phyloP scores from a whole-genome alignment of 2,329 filamentous ascomycete species.

The Venturia pyrina region DNA sequence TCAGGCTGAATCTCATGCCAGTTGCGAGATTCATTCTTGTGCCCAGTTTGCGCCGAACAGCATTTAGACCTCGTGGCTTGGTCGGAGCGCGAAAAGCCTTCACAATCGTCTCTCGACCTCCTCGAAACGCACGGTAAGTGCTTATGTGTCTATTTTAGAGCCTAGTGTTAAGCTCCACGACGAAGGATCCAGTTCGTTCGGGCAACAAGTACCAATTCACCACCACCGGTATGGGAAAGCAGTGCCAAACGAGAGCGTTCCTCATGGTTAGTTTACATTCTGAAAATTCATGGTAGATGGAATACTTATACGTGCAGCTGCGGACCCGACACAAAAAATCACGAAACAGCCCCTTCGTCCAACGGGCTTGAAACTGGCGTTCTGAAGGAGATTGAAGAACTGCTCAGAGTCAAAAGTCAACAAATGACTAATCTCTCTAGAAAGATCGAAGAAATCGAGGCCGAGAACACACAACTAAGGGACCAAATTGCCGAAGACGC shows the following conservation, averaged over 20 bases:
- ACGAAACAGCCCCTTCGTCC: too few species aligned
- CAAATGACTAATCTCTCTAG: background rate
- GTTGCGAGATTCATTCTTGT: background rate
- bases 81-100: background rate
- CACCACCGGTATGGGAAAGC: background rate
- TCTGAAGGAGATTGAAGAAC: background rate
- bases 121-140: background rate
- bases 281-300: background rate
- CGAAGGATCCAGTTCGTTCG: background rate
- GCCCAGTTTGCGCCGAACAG: background rate
- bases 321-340: too few species aligned
- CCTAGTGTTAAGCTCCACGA: background rate
- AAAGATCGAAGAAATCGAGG: background rate
- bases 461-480: background rate
- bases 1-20: background rate
- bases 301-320: too few species aligned
- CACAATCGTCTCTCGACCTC: background rate
- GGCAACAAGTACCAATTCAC: background rate
- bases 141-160: background rate
- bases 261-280: background rate
- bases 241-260: background rate
- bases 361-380: too few species aligned
- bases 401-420: background rate
- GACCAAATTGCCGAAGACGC: background rate
- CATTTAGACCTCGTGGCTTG: background rate